Percentiles rank a stretch among this genome's conserved stretches.
These are phyloP conservation scores for Neonectria faginata DNA, from an alignment of 2,329 filamentous ascomycete species.

Conservation along the genomic window DNA sequence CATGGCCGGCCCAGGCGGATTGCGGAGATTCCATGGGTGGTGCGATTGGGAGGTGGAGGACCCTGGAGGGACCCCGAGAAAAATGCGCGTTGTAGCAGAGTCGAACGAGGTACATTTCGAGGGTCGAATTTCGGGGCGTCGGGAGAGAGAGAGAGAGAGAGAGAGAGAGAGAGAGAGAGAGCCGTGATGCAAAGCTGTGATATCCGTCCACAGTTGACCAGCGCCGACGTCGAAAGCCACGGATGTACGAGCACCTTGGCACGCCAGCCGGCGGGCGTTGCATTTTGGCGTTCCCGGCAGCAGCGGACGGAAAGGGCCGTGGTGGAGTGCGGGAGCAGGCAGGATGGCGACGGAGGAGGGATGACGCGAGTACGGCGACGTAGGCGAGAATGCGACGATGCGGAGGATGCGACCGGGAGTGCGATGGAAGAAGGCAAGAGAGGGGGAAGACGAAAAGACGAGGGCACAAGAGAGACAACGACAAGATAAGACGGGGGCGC, in stretches of 20 bases:
- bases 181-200: slow-evolving; percentile 1
- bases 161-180: slow-evolving; percentile 4
- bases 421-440: neutral
- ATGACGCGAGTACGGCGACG: slow-evolving; percentile 23
- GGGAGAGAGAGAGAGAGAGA: slow-evolving; percentile 7
- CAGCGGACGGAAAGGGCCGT: slow-evolving; percentile 29
- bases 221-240: slow-evolving; percentile 6
- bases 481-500: slow-evolving; percentile 10
- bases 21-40: slow-evolving; percentile 31
- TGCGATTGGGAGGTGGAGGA: slow-evolving; percentile 25
- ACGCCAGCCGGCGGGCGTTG: slow-evolving; percentile 10
- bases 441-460: slow-evolving; percentile 1
- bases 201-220: slow-evolving; percentile 14
- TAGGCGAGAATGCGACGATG: slow-evolving; percentile 1
- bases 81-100: slow-evolving; percentile 30
- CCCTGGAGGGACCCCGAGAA: slow-evolving; percentile 24
- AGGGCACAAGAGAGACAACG: slow-evolving; percentile 12
- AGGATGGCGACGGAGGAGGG: slow-evolving; percentile 18
- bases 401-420: neutral
- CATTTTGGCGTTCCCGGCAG: slow-evolving; percentile 24
- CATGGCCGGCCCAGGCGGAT: slow-evolving; percentile 23
- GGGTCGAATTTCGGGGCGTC: slow-evolving; percentile 1
- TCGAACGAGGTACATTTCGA: slow-evolving; percentile 29
- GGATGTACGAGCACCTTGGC: slow-evolving; percentile 16
- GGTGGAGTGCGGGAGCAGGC: slow-evolving; percentile 26